These are phyloP conservation scores for Zygoascus hellenicus DNA, from an alignment of 1,139 yeast genomes.

Conservation along the genomic window DNA sequence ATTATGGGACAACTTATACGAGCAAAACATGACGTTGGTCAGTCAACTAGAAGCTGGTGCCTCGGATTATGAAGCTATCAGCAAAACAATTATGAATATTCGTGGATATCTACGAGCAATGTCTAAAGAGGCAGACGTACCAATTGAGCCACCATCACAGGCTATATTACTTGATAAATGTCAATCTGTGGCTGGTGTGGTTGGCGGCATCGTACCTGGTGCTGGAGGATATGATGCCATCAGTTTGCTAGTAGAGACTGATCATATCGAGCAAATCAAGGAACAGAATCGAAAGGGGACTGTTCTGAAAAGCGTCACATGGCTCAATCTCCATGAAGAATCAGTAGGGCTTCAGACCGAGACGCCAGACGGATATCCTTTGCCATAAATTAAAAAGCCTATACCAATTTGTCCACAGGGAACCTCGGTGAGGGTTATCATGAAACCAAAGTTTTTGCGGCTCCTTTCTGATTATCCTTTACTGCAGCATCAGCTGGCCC, in stretches of 20 bases:
- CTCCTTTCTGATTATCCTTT: no score
- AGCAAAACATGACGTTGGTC: constrained; percentile 55
- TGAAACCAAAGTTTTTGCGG: no score
- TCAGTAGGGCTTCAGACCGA: constrained; percentile 30
- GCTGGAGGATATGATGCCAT: constrained; percentile 98
- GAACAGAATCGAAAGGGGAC: constrained; percentile 31
- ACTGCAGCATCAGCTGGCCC: no score
- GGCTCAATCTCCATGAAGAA: constrained; percentile 35
- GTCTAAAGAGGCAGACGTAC: constrained; percentile 66
- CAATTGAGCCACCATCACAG: constrained; percentile 81
- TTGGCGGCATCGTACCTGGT: constrained; percentile 96
- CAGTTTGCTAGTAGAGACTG: constrained; percentile 56
- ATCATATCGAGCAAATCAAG: constrained; percentile 39
- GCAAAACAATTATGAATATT: constrained; percentile 32
- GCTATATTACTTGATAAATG: constrained; percentile 65
- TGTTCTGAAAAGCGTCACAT: constrained; percentile 24
- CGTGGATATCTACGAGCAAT: constrained; percentile 52
- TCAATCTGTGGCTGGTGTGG: constrained; percentile 52
- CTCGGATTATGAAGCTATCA: constrained; percentile 1
- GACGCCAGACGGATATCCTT: constrained; percentile 1
- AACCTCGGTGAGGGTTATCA: no score
- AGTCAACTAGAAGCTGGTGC: constrained; percentile 33
- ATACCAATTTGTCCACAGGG: no score
- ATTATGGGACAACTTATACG: constrained; percentile 52
- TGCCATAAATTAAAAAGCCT: neutral